These are phyloP conservation scores for Coniferiporia sulphurascens DNA, from an alignment of 1,284 basidiomycete genomes.

Conservation along the genomic window DNA sequence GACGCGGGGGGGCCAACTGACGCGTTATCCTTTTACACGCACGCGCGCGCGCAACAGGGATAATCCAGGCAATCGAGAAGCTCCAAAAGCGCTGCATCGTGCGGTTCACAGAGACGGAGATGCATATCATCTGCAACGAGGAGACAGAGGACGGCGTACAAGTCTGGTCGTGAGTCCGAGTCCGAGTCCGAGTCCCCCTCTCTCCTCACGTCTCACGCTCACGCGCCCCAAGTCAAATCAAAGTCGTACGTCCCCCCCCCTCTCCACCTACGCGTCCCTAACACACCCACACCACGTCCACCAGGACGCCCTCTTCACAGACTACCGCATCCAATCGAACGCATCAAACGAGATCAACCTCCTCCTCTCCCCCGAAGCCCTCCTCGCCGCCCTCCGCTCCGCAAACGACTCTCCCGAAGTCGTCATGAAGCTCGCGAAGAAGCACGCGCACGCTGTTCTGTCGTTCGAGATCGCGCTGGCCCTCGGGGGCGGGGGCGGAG, in stretches of 20 bases:
- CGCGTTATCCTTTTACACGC: no score
- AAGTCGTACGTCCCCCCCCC: conserved; percentile 29
- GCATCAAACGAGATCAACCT: conserved; percentile 80
- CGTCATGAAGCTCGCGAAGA: conserved; percentile 80
- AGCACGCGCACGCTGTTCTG: conserved; percentile 68
- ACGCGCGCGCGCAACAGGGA: conserved; percentile 38
- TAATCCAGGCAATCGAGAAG: conserved; percentile 75
- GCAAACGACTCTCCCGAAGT: conserved; percentile 60
- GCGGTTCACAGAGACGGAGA: conserved; percentile 68
- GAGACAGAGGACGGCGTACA: conserved; percentile 81
- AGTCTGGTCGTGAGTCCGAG: conserved; percentile 82
- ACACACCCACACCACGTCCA: not conserved
- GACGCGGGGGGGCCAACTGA: no score
- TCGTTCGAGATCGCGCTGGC: conserved; percentile 66
- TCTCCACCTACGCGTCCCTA: conserved; percentile 32
- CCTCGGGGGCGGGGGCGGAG: conserved; percentile 23
- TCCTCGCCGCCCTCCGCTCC: conserved; percentile 70
- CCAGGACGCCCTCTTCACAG: conserved; percentile 68
- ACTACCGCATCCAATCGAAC: conserved; percentile 87
- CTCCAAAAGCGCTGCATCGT: conserved; percentile 81
- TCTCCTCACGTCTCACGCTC: not conserved
- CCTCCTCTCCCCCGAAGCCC: conserved; percentile 64
- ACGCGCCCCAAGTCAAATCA: conserved; percentile 30
- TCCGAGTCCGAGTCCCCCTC: not conserved
- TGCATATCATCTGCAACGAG: conserved; percentile 84